These are phyloP conservation scores for Colletotrichum liriopes DNA, from an alignment of 2,329 filamentous ascomycete species.

Conservation along the genomic window DNA sequence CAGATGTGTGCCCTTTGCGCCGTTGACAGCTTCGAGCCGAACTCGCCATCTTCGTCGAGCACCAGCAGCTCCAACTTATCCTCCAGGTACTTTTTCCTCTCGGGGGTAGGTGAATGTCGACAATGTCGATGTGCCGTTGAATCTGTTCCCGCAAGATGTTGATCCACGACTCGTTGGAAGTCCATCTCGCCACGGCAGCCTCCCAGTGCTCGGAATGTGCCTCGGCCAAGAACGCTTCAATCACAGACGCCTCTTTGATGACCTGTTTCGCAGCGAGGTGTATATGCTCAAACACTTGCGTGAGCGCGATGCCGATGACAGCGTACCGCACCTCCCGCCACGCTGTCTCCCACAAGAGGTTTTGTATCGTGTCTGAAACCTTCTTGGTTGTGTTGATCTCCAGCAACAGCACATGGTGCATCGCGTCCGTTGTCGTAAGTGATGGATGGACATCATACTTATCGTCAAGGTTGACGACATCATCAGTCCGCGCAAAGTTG, in stretches of 20 bases:
- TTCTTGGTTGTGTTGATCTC: conserved; percentile 44
- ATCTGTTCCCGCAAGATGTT: conserved; percentile 47
- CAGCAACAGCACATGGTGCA: conserved; percentile 48
- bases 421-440: conserved; percentile 49
- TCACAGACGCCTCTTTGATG: not conserved
- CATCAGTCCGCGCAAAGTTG: conserved; percentile 44
- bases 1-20: conserved; percentile 44
- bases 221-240: not conserved
- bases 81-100: conserved; percentile 40
- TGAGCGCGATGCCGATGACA: conserved; percentile 46
- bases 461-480: conserved; percentile 48
- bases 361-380: conserved; percentile 46
- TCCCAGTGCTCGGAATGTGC: conserved; percentile 38
- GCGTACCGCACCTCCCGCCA: conserved; percentile 50
- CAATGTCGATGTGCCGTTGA: conserved; percentile 47
- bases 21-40: conserved; percentile 42
- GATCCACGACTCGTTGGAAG: conserved; percentile 43
- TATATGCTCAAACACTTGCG: conserved; percentile 42
- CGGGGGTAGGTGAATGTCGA: conserved; percentile 45
- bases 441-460: conserved; percentile 49
- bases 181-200: conserved; percentile 43
- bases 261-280: conserved; percentile 25
- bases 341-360: conserved; percentile 48
- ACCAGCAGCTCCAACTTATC: conserved; percentile 38
- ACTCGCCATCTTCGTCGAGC: conserved; percentile 39